Evolutionary conservation across 495 filamentous ascomycete species (phyloP).

Genomic region (Penicillium robsamsonii): DNA sequence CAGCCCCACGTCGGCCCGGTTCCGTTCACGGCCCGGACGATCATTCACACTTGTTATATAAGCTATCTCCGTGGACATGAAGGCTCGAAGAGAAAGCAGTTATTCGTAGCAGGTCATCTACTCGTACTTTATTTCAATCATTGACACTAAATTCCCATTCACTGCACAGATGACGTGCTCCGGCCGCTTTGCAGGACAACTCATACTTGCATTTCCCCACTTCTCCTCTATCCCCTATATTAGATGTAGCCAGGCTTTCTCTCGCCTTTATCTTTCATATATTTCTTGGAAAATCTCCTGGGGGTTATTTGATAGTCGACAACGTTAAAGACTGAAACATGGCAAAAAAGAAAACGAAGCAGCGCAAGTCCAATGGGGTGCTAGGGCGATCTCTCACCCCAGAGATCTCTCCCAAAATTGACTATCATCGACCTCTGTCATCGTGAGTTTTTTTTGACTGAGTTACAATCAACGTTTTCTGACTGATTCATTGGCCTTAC

Average conservation of each 20-base stretch:
- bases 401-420: constrained; percentile 13
- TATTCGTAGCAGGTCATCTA: neutral
- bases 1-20: no score
- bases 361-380: constrained; percentile 9
- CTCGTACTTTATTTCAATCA: neutral
- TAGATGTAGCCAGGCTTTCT: constrained; percentile 9
- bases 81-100: no score
- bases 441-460: constrained; percentile 11
- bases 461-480: constrained; percentile 6
- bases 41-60: no score
- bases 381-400: neutral
- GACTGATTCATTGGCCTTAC: constrained; percentile 8
- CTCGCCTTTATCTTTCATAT: constrained; percentile 2
- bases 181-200: constrained; percentile 1
- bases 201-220: constrained; percentile 16
- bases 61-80: no score
- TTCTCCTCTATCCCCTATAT: constrained; percentile 3
- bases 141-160: neutral
- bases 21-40: no score
- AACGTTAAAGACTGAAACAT: constrained; percentile 7
- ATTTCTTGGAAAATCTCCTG: constrained; percentile 4
- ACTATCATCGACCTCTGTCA: constrained; percentile 12
- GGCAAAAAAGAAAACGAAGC: constrained; percentile 17
- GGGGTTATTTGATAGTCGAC: constrained; percentile 3
- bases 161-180: neutral